Conservation (phyloP, 208 protist genomes). For the Lotmaria passim region DNA sequence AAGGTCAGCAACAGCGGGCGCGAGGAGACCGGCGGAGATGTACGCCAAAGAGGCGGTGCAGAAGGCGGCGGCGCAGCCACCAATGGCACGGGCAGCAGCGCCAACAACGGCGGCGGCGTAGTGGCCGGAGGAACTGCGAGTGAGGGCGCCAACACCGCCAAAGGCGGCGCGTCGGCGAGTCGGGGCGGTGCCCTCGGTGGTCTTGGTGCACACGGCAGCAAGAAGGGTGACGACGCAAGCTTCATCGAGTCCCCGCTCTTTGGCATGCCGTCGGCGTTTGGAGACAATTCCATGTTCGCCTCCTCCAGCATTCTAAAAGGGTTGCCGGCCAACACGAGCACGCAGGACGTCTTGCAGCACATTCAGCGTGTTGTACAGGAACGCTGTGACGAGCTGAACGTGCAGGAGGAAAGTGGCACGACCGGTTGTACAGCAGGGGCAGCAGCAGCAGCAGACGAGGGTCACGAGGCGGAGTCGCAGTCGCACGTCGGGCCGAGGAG, state of each 20-base stretch:
- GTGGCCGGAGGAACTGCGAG: background rate
- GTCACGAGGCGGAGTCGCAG: background rate
- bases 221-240: constrained; percentile 9
- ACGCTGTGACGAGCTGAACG: constrained; percentile 24
- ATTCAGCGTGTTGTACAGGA: constrained; percentile 52
- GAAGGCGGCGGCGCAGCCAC: background rate
- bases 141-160: constrained; percentile 1
- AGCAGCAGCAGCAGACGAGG: constrained; percentile 7
- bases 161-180: background rate
- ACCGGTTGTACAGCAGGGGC: too few relatives aligned
- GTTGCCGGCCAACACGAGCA: constrained; percentile 53
- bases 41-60: background rate
- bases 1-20: constrained; percentile 41
- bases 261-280: constrained; percentile 38
- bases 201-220: background rate
- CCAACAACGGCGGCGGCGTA: background rate
- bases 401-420: too few relatives aligned
- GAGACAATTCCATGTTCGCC: constrained; percentile 34
- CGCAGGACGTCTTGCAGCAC: constrained; percentile 63
- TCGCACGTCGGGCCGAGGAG: background rate
- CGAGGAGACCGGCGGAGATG: constrained; percentile 24
- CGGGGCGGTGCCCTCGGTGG: background rate
- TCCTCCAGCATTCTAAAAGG: constrained; percentile 46
- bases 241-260: constrained; percentile 25
- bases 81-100: background rate